Evolutionary conservation across 2,329 filamentous ascomycete genomes (phyloP), one percentile per base, ranked within the genome.

Genomic region (Fusarium concolor): DNA sequence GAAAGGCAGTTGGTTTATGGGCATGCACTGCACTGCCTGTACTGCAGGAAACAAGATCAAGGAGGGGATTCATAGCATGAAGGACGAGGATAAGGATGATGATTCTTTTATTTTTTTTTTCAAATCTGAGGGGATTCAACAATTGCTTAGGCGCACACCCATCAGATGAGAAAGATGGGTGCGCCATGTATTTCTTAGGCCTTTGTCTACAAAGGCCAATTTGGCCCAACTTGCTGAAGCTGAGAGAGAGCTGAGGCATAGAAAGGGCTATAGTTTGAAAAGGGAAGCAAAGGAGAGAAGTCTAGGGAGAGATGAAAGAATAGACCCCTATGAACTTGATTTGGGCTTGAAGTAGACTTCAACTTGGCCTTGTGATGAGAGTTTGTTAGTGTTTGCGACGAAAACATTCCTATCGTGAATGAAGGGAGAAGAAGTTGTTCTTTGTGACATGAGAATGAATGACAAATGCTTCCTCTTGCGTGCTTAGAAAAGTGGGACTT

Each of bases 401-500:
- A 45, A 35, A 47, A 45, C 65, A 72, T 72, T 72, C 67, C 67
- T 67, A 42, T 56, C 31, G 20, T 15, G 49, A 24, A 14, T 29
- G 37, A 50, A 62, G 63, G 63, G 67, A 61, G 52, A 56, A 53
- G 18, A 29, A 28, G 15, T 17, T 15, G 15, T 35, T 51, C 31
- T 53, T 51, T 33, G 22, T 17, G 57, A n/a, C 31, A 31, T 33
- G 31, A 33, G 11, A 17, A 17, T 15, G 51, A 68, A 68, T 65
- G 56, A 56, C 57, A 54, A 67, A 64, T 70, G 54, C 41, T 51
- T 63, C 47, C n/a, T 33, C 29, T 46, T 38, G 24, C 10, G 44
- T 43, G 53, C 26, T 12, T 60, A 56, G 41, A 68, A 74, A 72
- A 74, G 71, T 74, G 71, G 71, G 69, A 61, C 69, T 49, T 62